Evolutionary conservation across 2,329 filamentous ascomycete genomes (phyloP).

Genomic region (Orbilia quercus): DNA sequence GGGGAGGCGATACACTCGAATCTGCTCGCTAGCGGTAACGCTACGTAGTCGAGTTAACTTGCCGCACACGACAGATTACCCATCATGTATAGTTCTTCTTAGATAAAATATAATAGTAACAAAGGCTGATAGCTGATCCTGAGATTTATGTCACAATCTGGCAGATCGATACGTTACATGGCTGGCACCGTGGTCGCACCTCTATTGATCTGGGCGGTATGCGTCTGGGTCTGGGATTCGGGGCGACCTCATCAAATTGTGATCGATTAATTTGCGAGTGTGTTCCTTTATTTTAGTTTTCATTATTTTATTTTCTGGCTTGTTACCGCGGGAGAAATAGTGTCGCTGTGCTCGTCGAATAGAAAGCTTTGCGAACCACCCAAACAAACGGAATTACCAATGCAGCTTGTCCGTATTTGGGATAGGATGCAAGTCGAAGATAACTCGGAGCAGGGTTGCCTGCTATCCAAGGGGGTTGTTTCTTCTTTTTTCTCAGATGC

Average conservation of each 20-base stretch:
- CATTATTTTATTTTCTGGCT: background rate
- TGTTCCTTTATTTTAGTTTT: background rate
- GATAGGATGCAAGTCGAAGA: background rate
- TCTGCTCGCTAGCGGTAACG: background rate
- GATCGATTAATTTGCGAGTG: too few species aligned
- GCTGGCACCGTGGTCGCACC: background rate
- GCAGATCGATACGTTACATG: slow-evolving; percentile 10
- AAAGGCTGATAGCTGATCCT: slow-evolving; percentile 34
- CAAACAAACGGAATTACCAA: slow-evolving; percentile 34
- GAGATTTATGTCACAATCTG: background rate
- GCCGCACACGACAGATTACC: slow-evolving; percentile 39
- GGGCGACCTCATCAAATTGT: background rate
- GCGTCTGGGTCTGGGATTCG: background rate
- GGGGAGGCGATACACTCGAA: background rate
- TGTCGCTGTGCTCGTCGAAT: slow-evolving; percentile 25
- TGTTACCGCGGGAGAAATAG: slow-evolving; percentile 8
- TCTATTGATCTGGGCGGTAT: background rate
- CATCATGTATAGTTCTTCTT: background rate
- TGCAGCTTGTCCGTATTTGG: slow-evolving; percentile 13
- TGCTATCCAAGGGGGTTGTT: background rate
- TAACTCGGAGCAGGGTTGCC: slow-evolving; percentile 13
- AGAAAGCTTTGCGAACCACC: slow-evolving; percentile 28
- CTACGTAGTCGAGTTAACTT: background rate
- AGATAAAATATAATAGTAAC: background rate
- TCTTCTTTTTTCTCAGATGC: background rate